Conservation (phyloP, 345 rosid genomes). For the Eucalyptus curtisii region DNA sequence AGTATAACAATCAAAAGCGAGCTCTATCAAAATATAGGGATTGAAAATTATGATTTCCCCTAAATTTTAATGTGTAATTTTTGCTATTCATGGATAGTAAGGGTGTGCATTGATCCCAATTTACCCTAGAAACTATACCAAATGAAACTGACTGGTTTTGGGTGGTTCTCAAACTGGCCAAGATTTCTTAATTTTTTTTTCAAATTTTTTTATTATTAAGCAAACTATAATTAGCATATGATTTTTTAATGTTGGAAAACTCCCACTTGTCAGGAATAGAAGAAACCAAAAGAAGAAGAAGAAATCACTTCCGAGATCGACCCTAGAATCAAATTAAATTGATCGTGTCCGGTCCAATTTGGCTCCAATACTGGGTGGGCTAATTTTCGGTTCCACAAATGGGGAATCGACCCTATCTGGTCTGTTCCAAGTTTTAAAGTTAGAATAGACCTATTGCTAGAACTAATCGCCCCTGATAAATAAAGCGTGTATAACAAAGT, state of each 20-base stretch:
- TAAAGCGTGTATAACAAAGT: too few species aligned
- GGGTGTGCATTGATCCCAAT: not conserved
- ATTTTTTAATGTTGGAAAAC: not conserved
- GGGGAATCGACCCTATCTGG: fast-evolving
- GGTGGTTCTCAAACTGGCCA: not conserved
- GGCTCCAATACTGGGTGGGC: not conserved
- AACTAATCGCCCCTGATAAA: fast-evolving
- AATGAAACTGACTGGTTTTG: too few species aligned
- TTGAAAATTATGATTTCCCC: not conserved
- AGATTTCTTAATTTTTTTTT: not conserved
- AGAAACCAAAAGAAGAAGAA: not conserved
- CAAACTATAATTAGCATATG: not conserved
- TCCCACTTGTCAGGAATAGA: not conserved
- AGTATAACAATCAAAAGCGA: not conserved
- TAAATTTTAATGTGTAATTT: too few species aligned
- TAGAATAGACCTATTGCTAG: fast-evolving
- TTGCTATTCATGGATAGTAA: not conserved
- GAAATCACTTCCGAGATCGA: not conserved
- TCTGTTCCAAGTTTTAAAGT: too few species aligned
- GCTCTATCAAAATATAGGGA: not conserved
- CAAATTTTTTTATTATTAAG: too few species aligned
- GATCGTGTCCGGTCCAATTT: fast-evolving
- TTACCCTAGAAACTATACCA: not conserved
- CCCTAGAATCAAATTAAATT: fast-evolving
- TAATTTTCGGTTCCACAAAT: fast-evolving